A percentile compares a stretch with the other conserved stretches of the same genome.
Conservation (phyloP, 2,329 filamentous ascomycete species). For the Drechmeria coniospora region DNA sequence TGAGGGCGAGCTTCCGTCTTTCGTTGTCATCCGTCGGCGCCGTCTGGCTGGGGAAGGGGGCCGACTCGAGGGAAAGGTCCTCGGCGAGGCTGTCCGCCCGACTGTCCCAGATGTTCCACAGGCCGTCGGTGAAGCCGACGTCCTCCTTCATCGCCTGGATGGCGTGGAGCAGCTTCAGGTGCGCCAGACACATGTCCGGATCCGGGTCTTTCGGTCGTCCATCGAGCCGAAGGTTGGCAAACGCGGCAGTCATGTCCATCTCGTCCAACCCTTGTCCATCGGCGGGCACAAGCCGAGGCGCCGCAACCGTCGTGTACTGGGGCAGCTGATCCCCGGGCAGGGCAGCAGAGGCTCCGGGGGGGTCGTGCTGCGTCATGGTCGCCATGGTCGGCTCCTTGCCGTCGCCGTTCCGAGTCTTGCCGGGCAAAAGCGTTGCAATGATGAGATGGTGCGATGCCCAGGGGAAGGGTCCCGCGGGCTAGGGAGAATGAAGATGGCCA, state of each 20-base stretch:
- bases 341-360: no score
- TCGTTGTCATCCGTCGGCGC: slow-evolving; percentile 15
- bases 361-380: no score
- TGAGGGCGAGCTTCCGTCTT: slow-evolving; percentile 19
- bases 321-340: no score
- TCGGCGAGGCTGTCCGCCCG: slow-evolving; percentile 13
- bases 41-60: slow-evolving; percentile 3
- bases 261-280: neutral
- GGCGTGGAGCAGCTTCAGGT: slow-evolving; percentile 57
- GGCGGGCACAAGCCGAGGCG: neutral
- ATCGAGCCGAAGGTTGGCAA: neutral
- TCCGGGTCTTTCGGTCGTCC: neutral
- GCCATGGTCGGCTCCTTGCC: no score
- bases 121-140: slow-evolving; percentile 47
- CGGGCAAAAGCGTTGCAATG: no score
- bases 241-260: slow-evolving; percentile 1
- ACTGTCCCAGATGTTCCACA: slow-evolving; percentile 47
- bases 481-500: no score
- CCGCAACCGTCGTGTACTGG: no score
- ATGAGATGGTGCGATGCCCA: no score
- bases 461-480: no score
- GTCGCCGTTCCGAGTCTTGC: no score
- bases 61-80: slow-evolving; percentile 1
- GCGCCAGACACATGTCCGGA: slow-evolving; percentile 47
- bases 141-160: slow-evolving; percentile 53